Evolutionary conservation across 2,329 filamentous ascomycete species (phyloP), one percentile per base, ranked within the genome.

Genomic region (Chrysosporium keratinophilum): DNA sequence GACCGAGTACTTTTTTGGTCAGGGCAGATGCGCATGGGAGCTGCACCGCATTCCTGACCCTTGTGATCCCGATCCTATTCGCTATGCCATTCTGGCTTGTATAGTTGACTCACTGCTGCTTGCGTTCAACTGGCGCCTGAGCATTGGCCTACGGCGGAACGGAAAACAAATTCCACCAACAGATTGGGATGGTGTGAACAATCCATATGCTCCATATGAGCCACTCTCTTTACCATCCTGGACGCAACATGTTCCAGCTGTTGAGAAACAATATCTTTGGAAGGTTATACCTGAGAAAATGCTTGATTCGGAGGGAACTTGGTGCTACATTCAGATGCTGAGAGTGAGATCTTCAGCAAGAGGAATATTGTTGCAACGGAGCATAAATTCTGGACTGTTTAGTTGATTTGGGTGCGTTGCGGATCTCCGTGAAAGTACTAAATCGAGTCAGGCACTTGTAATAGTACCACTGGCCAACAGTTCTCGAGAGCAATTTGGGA

Each of bases 81-180:
- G 63, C 20, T 64, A 65, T 47, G 63, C 63, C 10, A 58, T 64
- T 37, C 52, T 65, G 39, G 63, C 63, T 9, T 61, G 60, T 45
- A 56, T 65, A 9, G 51, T 58, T 3, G 63, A 65, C 31, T 56
- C 58, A 17, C 37, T 64, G 34, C 57, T 56, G 3, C 44, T 58
- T 10, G 57, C 62, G 5, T 61, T 64, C 37, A 65, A 65, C 42
- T 64, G 60, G 55, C 57, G 59, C 2, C 47, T 65, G 12, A 57
- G 61, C 50, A 51, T 60, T 34, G 60, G 59, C 3, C 41, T 60
- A 56, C 57, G 57, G 12, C 56, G 61, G 37, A 45, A 61, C 44
- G 44, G 50, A 4, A 56, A 59, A 15, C 31, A 61, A 45, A 41
- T 59, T 49, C 43, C 44, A 53, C 46, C 51, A 55, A 52, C 19